Percentiles rank a stretch among this genome's conserved stretches.
These are phyloP conservation scores for Larix sibirica DNA, from an alignment of 83 land plant species.

Conservation along the genomic window DNA sequence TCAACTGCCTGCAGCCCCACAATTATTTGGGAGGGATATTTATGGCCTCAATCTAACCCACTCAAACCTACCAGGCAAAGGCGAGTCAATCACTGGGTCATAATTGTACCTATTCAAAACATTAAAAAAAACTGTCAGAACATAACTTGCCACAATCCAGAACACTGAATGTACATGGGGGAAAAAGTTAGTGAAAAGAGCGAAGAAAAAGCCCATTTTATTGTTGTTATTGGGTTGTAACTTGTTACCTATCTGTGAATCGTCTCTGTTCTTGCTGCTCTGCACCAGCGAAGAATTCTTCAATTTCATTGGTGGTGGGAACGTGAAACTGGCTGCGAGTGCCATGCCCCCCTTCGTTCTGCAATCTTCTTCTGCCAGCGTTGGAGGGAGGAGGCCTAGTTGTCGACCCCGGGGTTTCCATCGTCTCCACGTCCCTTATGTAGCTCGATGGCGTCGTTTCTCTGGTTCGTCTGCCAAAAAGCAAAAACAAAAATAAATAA, in stretches of 20 bases:
- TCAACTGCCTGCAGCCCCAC: too few relatives aligned
- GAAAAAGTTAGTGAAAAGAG: not conserved
- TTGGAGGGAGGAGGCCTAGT: conserved; percentile 15
- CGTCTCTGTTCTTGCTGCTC: conserved; percentile 42
- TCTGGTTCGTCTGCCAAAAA: not conserved
- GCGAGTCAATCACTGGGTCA: conserved; percentile 17
- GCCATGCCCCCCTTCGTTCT: not conserved
- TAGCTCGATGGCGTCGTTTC: conserved; percentile 30
- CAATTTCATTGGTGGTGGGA: conserved; percentile 43
- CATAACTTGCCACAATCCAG: not conserved
- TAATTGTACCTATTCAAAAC: conserved; percentile 8
- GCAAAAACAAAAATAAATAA: too few relatives aligned
- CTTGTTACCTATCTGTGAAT: conserved; percentile 48
- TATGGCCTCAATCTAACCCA: conserved; percentile 17
- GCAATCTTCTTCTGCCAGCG: conserved; percentile 11
- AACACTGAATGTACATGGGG: not conserved
- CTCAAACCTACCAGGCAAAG: conserved; percentile 15
- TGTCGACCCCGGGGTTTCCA: conserved; percentile 23
- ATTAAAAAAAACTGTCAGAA: not conserved
- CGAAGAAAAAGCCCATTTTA: too few relatives aligned
- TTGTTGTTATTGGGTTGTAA: conserved; percentile 1
- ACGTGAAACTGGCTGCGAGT: conserved; percentile 9
- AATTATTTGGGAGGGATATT: not conserved
- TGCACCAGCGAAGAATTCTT: conserved; percentile 54
- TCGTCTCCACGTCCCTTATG: conserved; percentile 16